Conservation (phyloP, 768 basidiomycete genomes). For the Strobilomyces echinocephalus region DNA sequence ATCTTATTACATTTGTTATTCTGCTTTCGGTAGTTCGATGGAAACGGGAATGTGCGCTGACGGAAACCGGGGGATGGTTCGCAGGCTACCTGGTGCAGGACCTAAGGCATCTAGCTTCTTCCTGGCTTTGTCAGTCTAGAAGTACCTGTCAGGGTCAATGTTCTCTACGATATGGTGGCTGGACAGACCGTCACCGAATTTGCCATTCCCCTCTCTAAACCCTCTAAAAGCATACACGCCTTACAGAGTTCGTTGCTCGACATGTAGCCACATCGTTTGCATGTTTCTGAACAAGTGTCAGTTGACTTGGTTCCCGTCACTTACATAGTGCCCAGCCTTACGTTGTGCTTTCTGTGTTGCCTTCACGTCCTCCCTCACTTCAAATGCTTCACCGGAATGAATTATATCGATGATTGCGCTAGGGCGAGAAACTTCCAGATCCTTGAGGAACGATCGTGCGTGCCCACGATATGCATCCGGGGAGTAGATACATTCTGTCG, state of each 20-base stretch:
- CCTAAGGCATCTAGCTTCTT: conserved; percentile 58
- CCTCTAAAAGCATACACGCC: conserved; percentile 87
- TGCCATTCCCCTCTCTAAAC: conserved; percentile 80
- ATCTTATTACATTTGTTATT: not conserved
- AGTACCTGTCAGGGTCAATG: conserved; percentile 3
- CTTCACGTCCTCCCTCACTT: conserved; percentile 80
- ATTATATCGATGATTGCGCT: conserved; percentile 98
- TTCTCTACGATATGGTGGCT: not conserved
- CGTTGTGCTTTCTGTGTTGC: conserved; percentile 80
- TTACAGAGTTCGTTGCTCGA: conserved; percentile 96
- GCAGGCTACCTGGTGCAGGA: conserved; percentile 59
- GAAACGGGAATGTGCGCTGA: conserved; percentile 38
- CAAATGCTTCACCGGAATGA: conserved; percentile 91
- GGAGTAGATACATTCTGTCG: conserved; percentile 98
- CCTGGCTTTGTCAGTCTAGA: conserved; percentile 64
- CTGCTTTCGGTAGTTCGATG: conserved; percentile 33
- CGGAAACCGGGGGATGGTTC: conserved; percentile 73
- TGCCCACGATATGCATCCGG: conserved; percentile 98
- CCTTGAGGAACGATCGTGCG: conserved; percentile 90
- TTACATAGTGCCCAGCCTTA: conserved; percentile 37
- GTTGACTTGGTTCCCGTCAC: not conserved
- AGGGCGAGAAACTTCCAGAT: conserved; percentile 89
- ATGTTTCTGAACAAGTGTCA: conserved; percentile 58
- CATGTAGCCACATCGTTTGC: conserved; percentile 91
- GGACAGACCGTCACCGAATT: conserved; percentile 54